Evolutionary conservation across 768 basidiomycete genomes (phyloP).

Genomic region (Macrolepiota fuliginosa): DNA sequence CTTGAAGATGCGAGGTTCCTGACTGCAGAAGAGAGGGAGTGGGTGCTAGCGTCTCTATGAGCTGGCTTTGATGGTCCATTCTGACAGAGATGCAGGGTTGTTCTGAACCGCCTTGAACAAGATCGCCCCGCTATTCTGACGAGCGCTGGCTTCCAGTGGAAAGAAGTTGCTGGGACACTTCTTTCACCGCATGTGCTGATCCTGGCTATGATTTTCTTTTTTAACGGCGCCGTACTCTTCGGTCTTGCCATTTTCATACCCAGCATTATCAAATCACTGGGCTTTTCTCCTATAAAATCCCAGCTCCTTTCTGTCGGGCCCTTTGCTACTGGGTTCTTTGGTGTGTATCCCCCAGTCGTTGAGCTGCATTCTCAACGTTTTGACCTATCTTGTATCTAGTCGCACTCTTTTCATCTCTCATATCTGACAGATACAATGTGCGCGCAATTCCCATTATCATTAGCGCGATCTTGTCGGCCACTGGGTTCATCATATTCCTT

Average conservation of each 20-base stretch:
- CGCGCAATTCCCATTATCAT: constrained; percentile 22
- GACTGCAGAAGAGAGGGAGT: constrained; percentile 29
- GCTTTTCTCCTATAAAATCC: constrained; percentile 12
- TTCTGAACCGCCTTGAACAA: constrained; percentile 4
- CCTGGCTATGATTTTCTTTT: constrained; percentile 6
- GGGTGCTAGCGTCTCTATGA: constrained; percentile 20
- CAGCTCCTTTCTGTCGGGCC: constrained; percentile 13
- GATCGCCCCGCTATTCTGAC: neutral
- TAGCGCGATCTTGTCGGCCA: constrained; percentile 20
- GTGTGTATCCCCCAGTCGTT: neutral
- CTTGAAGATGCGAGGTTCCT: constrained; percentile 36
- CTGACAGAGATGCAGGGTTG: neutral
- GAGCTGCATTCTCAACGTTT: neutral
- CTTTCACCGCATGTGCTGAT: constrained; percentile 13
- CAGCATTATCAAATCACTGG: constrained; percentile 10
- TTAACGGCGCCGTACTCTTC: constrained; percentile 2
- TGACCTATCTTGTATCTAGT: neutral
- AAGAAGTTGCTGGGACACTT: constrained; percentile 7
- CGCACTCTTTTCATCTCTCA: constrained; percentile 5
- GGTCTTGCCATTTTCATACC: constrained; percentile 14
- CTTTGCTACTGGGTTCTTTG: constrained; percentile 13
- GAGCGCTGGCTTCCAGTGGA: neutral
- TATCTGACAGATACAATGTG: constrained; percentile 16
- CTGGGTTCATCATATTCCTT: constrained; percentile 38
- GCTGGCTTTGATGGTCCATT: neutral